Percentiles rank a stretch among this genome's conserved stretches.
These are phyloP conservation scores for Dalbergia cultrata DNA, from an alignment of 306 rosid genomes.

Conservation along the genomic window DNA sequence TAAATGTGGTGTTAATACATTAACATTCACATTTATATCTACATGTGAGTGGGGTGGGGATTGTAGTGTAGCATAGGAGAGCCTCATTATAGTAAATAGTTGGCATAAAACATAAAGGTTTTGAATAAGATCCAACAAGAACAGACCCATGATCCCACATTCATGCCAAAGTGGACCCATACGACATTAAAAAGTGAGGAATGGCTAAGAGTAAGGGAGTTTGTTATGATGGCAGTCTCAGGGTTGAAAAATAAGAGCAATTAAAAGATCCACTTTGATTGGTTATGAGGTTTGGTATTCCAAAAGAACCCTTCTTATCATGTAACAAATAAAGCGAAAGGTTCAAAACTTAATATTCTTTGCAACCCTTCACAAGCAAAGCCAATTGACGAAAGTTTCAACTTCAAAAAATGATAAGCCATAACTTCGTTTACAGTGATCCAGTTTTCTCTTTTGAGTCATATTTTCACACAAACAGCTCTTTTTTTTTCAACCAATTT, in stretches of 20 bases:
- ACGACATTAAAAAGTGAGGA: constrained; percentile 48
- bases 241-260: constrained; percentile 53
- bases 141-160: constrained; percentile 46
- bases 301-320: constrained; percentile 43
- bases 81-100: neutral
- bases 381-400: constrained; percentile 54
- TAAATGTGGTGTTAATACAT: neutral
- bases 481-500: constrained; percentile 53
- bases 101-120: neutral
- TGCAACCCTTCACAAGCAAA: constrained; percentile 78
- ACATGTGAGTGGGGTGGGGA: neutral
- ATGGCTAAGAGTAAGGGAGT: constrained; percentile 52
- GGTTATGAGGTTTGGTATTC: constrained; percentile 30
- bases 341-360: constrained; percentile 66
- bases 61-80: neutral
- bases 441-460: constrained; percentile 44
- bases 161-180: constrained; percentile 52
- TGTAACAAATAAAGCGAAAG: constrained; percentile 64
- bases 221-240: constrained; percentile 67
- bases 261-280: constrained; percentile 59
- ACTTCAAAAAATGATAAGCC: constrained; percentile 50
- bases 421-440: constrained; percentile 38
- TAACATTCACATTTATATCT: neutral
- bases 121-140: constrained; percentile 37
- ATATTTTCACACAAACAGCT: constrained; percentile 55